Evolutionary conservation across 2,329 filamentous ascomycete genomes (phyloP), one percentile per base, ranked within the genome.

Genomic region (Aureobasidium sp.): DNA sequence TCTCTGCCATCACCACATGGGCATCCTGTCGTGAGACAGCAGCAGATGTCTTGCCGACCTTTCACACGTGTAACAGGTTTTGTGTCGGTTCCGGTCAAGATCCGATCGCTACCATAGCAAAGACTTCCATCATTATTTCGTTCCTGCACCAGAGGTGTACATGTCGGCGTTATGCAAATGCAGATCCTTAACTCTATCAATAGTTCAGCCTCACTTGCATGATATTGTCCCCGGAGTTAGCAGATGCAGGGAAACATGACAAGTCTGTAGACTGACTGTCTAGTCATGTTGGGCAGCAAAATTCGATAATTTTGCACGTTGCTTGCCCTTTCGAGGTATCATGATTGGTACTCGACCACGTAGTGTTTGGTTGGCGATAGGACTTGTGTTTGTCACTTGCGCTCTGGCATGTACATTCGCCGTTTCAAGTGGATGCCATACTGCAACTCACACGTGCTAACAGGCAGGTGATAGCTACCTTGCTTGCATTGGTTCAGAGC

Each of bases 171-270:
- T n/a, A 30, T 50, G 32, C 34, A 30, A 35, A 34, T 19, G 16
- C 11, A 50, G 45, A 39, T 34, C 35, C 35, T 30, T 17, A 10
- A 4, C 12, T 24, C 35, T 50, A 50, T 50, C 35, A 35, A 50
- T 39, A 50, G 45, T 38, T 21, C 24, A 16, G 14, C 6, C 44
- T 48, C 21, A 21, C 44, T 25, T 39, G 45, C 34, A 30, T 37
- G 17, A 16, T 22, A 34, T 39, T 34, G 25, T 50, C 22, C 14
- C 45, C 19, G 32, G 45, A 25, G 17, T 38, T 50, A 25, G 45
- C 35, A 50, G 45, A 29, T 50, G 45, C 45, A 50, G 45, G 45
- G 45, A 39, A 22, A 39, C n/a, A 16, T 39, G 32, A 39, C 45
- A 29, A 50, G 39, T n/a, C n/a, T n/a, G n/a, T 50, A 12, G 24